A percentile compares a stretch with the other conserved stretches of the same genome.
These are phyloP conservation scores for Digitaria exilis DNA, from an alignment of 202 grass and related monocot genomes.

Conservation along the genomic window DNA sequence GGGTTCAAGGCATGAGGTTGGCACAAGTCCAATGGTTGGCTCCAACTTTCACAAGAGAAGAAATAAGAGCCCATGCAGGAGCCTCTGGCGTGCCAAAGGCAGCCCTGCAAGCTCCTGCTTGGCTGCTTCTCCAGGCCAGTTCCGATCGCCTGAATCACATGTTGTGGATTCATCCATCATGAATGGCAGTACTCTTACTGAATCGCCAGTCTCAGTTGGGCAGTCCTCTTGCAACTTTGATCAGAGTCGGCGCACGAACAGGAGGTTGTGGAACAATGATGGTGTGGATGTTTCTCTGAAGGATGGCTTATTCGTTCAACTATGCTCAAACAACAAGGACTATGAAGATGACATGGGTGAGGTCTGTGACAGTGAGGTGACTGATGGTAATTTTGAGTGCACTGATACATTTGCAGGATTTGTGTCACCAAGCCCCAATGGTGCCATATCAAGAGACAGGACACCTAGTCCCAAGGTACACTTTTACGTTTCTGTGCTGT, in stretches of 20 bases:
- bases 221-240: slow-evolving; percentile 72
- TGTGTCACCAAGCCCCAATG: slow-evolving; percentile 39
- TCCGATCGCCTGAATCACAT: slow-evolving; percentile 74
- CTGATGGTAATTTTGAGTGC: slow-evolving; percentile 50
- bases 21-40: slow-evolving; percentile 51
- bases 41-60: slow-evolving; percentile 56
- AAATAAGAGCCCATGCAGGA: slow-evolving; percentile 64
- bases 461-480: slow-evolving; percentile 70
- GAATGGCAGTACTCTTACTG: slow-evolving; percentile 51
- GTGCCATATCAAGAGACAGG: slow-evolving; percentile 32
- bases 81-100: slow-evolving; percentile 35
- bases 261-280: slow-evolving; percentile 78
- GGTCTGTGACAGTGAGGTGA: slow-evolving; percentile 47
- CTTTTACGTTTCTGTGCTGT: not conserved
- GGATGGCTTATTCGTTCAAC: slow-evolving; percentile 75
- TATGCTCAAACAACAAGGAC: slow-evolving; percentile 43
- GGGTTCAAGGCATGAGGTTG: slow-evolving; percentile 74
- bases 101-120: slow-evolving; percentile 38
- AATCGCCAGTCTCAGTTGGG: slow-evolving; percentile 58
- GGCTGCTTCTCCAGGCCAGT: slow-evolving; percentile 33
- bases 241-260: slow-evolving; percentile 51
- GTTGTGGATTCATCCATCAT: slow-evolving; percentile 77
- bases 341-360: slow-evolving; percentile 55
- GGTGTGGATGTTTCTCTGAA: slow-evolving; percentile 87
- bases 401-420: slow-evolving; percentile 71